Conservation (phyloP, 164 flowering plant species). For the Sextonia rubra region DNA sequence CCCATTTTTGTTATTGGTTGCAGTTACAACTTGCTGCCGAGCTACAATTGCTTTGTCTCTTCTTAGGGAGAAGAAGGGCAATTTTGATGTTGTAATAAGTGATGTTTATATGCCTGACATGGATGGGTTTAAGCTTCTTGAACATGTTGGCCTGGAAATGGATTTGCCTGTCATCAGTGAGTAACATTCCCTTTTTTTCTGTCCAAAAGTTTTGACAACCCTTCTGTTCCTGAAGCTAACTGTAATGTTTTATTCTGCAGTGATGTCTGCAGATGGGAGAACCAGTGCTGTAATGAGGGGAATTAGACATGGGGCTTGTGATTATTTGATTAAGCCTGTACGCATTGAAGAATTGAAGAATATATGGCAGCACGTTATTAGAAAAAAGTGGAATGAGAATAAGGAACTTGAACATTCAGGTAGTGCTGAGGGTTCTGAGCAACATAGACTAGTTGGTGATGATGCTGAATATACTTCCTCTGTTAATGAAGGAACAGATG, state of each 20-base stretch:
- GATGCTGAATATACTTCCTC: slow-evolving; percentile 64
- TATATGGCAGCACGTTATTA: slow-evolving; percentile 87
- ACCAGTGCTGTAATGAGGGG: slow-evolving; percentile 70
- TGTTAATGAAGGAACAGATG: slow-evolving; percentile 60
- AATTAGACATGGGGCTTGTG: slow-evolving; percentile 85
- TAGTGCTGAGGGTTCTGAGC: slow-evolving; percentile 55
- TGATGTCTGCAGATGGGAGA: slow-evolving; percentile 87
- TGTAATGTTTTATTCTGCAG: slow-evolving; percentile 31
- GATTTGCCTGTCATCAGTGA: slow-evolving; percentile 92
- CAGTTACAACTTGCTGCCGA: slow-evolving; percentile 74
- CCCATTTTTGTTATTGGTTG: slow-evolving; percentile 17
- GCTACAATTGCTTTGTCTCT: slow-evolving; percentile 67
- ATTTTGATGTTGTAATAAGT: slow-evolving; percentile 79
- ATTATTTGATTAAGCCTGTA: slow-evolving; percentile 83
- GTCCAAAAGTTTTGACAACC: neutral
- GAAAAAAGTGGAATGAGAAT: slow-evolving; percentile 55
- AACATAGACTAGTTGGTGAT: slow-evolving; percentile 36
- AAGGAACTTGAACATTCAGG: slow-evolving; percentile 57
- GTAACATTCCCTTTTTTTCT: slow-evolving; percentile 20
- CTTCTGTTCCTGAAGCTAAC: neutral
- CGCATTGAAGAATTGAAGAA: slow-evolving; percentile 72
- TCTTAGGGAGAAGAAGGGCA: slow-evolving; percentile 67
- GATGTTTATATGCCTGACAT: slow-evolving; percentile 96
- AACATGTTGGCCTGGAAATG: slow-evolving; percentile 85
- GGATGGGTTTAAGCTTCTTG: slow-evolving; percentile 87